A percentile compares a stretch with the other conserved stretches of the same genome.
Conservation (phyloP, 176 grass and related monocot genomes). For the Leersia perrieri region DNA sequence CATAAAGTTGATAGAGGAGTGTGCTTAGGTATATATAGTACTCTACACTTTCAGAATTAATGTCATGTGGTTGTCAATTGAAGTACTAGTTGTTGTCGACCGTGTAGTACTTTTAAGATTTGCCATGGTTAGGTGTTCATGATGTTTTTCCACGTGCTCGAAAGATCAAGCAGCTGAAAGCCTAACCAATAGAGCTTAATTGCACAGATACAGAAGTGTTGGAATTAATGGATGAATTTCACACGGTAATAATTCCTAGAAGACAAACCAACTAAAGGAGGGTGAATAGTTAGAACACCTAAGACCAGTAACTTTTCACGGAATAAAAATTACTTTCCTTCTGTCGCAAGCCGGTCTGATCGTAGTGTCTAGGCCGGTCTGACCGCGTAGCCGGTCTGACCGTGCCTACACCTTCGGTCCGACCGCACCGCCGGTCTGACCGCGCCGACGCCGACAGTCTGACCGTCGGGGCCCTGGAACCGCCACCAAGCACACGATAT, state of each 20-base stretch:
- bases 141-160: background rate
- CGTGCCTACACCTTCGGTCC: too few species aligned
- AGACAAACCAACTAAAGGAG: too few species aligned
- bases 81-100: background rate
- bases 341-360: too few species aligned
- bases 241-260: background rate
- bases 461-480: too few species aligned
- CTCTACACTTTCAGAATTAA: background rate
- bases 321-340: too few species aligned
- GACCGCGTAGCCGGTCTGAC: too few species aligned
- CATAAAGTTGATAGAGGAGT: background rate
- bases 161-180: background rate
- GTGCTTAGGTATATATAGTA: background rate
- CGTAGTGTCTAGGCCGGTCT: too few species aligned
- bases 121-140: background rate
- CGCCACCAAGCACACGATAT: too few species aligned
- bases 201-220: background rate
- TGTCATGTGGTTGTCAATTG: background rate
- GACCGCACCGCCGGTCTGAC: too few species aligned
- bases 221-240: background rate
- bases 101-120: background rate
- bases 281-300: too few species aligned
- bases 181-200: background rate
- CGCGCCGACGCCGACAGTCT: too few species aligned
- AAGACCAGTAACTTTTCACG: too few species aligned